Evolutionary conservation across 495 filamentous ascomycete species (phyloP), one percentile per base, ranked within the genome.

Genomic region (Podospora anserina): DNA sequence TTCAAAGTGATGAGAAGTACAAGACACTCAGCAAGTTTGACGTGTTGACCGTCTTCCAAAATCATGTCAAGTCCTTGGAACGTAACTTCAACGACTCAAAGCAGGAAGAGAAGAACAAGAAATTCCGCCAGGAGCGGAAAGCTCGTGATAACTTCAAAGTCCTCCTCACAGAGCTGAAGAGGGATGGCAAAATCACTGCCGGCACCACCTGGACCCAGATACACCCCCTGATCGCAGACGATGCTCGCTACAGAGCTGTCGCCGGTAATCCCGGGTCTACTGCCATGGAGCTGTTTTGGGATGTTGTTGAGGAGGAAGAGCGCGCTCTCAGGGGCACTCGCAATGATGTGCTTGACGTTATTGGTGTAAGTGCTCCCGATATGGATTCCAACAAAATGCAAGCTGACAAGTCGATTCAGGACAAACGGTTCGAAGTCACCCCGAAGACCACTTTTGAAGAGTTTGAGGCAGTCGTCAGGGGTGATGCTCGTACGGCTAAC

Each of bases 261-360:
- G 86, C 95, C 34, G 95, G 94, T 57, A 92, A 95, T 72, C 75
- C 88, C 56, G 96, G 96, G 64, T 97, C 95, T 4, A 91, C 88
- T 4, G 92, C 94, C n/a, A 83, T 97, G 68, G 95, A 99, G 67
- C 82, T 99, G 9, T 97, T 98, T 80, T 97, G 96, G 94, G 96
- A 99, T 79, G 85, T 93, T 62, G 86, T 98, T 18, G 94, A 97
- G 76, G 94, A 97, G 78, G 93, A 97, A 78, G 93, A 98, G 69
- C 87, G 90, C 62, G 88, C 89, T 20, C 81, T 98, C 18, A 89
- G 96, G 56, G 86, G 86, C 61, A 90, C 89, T 61, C 86, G 94
- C 34, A 96, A 96, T 76, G 88, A 93, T 74, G 90, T 96, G 3
- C 82, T 94, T 61, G 95, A 98, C 77, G 92, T 96, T 62, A 84